Conservation (phyloP, 805 yeast genomes). For the Metschnikowia arizonensis region DNA sequence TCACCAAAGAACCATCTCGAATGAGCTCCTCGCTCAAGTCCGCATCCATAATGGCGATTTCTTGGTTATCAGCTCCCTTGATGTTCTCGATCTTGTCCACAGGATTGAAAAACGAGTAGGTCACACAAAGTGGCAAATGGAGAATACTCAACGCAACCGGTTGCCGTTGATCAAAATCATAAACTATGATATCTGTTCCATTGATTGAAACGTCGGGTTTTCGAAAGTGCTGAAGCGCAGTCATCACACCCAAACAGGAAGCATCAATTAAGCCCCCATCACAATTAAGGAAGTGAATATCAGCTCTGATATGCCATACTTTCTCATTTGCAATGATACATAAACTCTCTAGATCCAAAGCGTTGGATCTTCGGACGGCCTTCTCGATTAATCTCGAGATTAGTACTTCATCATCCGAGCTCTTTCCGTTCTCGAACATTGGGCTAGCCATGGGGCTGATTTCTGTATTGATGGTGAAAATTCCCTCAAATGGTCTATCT, state of each 20-base stretch:
- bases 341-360: constrained; percentile 83
- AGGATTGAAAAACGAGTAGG: constrained; percentile 82
- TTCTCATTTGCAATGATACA: constrained; percentile 89
- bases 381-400: constrained; percentile 84
- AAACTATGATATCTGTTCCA: constrained; percentile 63
- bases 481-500: constrained; percentile 91
- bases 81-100: constrained; percentile 60
- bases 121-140: constrained; percentile 86
- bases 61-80: constrained; percentile 58
- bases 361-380: constrained; percentile 84
- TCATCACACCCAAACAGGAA: constrained; percentile 84
- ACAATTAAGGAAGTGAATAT: constrained; percentile 79
- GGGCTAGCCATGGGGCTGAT: constrained; percentile 88
- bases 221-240: constrained; percentile 76
- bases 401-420: constrained; percentile 75
- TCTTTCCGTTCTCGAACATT: constrained; percentile 67
- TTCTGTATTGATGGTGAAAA: constrained; percentile 79
- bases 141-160: constrained; percentile 82
- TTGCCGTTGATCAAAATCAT: constrained; percentile 70
- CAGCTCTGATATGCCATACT: constrained; percentile 90
- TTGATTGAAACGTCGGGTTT: constrained; percentile 78
- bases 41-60: constrained; percentile 71
- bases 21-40: constrained; percentile 70
- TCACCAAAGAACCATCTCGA: constrained; percentile 74
- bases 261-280: constrained; percentile 94